These are phyloP conservation scores for Urtica urens DNA, from an alignment of 306 rosid species.

Conservation along the genomic window DNA sequence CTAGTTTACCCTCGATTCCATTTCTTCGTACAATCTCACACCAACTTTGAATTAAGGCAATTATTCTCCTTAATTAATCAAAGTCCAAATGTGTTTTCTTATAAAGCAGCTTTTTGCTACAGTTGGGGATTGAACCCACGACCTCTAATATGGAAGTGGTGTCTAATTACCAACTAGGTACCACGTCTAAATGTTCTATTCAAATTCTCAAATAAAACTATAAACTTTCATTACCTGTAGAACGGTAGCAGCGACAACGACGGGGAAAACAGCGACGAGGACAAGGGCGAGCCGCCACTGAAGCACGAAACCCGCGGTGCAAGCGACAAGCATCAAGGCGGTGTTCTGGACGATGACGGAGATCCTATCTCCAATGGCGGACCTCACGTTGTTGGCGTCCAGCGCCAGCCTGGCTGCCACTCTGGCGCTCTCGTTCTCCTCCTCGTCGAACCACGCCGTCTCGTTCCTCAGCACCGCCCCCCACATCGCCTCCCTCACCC, in stretches of 20 bases:
- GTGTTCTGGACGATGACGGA: slow-evolving; percentile 92
- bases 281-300: slow-evolving; percentile 97
- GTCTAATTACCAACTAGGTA: too few species aligned
- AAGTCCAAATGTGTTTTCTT: too few species aligned
- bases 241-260: slow-evolving; percentile 97
- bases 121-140: too few species aligned
- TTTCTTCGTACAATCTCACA: too few species aligned
- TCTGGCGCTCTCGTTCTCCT: slow-evolving; percentile 88
- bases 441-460: slow-evolving; percentile 94
- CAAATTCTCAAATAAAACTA: slow-evolving; percentile 7
- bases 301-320: slow-evolving; percentile 89
- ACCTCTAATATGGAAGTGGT: too few species aligned
- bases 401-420: slow-evolving; percentile 77
- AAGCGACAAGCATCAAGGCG: slow-evolving; percentile 82
- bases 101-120: too few species aligned
- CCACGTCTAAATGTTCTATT: too few species aligned
- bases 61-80: too few species aligned
- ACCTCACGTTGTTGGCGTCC: slow-evolving; percentile 89
- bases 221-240: too few species aligned
- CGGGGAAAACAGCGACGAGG: slow-evolving; percentile 88
- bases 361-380: slow-evolving; percentile 88
- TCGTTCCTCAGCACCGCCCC: slow-evolving; percentile 67
- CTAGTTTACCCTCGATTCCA: too few species aligned
- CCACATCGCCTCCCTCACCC: slow-evolving; percentile 88
- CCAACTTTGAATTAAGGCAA: too few species aligned